phyloP scores from a whole-genome alignment of 2,329 filamentous ascomycete species.

The Neodidymelliopsis sp. region DNA sequence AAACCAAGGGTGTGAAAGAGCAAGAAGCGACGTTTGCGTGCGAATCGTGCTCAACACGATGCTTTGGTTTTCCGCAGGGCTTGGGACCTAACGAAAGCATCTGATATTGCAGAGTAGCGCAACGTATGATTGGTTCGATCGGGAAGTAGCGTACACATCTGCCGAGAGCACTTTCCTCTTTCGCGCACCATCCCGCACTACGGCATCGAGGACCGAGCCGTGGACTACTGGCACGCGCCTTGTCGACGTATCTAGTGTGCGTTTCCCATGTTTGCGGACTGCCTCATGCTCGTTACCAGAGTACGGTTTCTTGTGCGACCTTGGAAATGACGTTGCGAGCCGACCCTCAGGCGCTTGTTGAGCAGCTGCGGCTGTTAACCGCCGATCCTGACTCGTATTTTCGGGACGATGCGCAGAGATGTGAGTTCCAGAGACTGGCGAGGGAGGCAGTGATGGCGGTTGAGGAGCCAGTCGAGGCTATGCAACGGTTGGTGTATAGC shows the following conservation, averaged over 20 bases:
- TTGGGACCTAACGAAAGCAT: not conserved
- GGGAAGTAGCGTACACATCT: not conserved
- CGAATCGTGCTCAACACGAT: too few relatives aligned
- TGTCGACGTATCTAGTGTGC: too few relatives aligned
- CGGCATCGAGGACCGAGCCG: too few relatives aligned
- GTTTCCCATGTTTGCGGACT: too few relatives aligned
- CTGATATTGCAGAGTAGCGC: not conserved
- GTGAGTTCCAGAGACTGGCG: slow-evolving; percentile 7
- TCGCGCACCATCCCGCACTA: not conserved
- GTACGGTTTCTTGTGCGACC: not conserved
- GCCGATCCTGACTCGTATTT: slow-evolving; percentile 6
- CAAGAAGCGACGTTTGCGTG: too few relatives aligned
- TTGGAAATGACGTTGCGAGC: slow-evolving; percentile 5
- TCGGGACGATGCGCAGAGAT: slow-evolving; percentile 4
- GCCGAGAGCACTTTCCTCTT: slow-evolving; percentile 1
- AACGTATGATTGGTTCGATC: not conserved
- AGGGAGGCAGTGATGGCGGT: not conserved
- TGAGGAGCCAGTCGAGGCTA: slow-evolving; percentile 12
- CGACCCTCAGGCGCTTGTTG: not conserved
- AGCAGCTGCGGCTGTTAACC: slow-evolving; percentile 8
- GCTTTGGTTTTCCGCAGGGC: not conserved
- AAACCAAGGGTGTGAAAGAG: too few relatives aligned
- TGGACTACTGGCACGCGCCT: not conserved
- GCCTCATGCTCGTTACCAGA: not conserved
- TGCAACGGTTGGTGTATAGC: slow-evolving; percentile 13